phyloP scores from a whole-genome alignment of 2,329 filamentous ascomycete genomes.

The Fusarium cicatricum region DNA sequence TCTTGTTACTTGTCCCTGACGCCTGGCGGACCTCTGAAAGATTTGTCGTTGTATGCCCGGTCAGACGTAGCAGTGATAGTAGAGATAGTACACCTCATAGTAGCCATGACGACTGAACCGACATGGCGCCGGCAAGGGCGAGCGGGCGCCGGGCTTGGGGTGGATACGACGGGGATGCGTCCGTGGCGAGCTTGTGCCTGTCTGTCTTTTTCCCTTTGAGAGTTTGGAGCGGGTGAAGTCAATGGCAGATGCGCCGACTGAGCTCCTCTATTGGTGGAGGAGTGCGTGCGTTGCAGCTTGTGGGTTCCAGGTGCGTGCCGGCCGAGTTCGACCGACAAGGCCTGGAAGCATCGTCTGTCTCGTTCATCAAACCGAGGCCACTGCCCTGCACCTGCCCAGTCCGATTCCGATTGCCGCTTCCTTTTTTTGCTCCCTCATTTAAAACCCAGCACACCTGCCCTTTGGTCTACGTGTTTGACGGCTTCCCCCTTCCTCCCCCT shows the following conservation, averaged over 20 bases:
- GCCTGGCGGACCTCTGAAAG: too few relatives aligned
- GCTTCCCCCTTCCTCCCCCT: conserved; percentile 16
- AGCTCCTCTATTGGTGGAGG: conserved; percentile 20
- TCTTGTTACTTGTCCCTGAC: conserved; percentile 2
- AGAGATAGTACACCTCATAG: background rate
- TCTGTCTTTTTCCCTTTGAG: conserved; percentile 30
- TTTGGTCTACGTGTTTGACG: conserved; percentile 5
- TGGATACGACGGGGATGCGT: conserved; percentile 19
- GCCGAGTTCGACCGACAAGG: conserved; percentile 30
- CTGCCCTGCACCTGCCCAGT: conserved; percentile 34
- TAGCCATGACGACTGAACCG: conserved; percentile 33
- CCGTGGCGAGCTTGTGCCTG: conserved; percentile 32
- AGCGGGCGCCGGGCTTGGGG: conserved; percentile 29
- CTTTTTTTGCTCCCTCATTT: conserved; percentile 32
- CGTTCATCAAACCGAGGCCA: conserved; percentile 42
- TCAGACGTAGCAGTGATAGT: background rate
- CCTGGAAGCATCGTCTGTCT: conserved; percentile 32
- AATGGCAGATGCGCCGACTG: conserved; percentile 21
- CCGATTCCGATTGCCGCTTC: conserved; percentile 37
- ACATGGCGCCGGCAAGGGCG: conserved; percentile 35
- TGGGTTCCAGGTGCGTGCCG: conserved; percentile 25
- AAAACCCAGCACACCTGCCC: conserved; percentile 37
- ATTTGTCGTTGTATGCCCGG: too few relatives aligned
- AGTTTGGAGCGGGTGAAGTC: conserved; percentile 25
- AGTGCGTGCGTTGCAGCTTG: conserved; percentile 20